A percentile compares a stretch with the other conserved stretches of the same genome.
phyloP scores from a whole-genome alignment of 192 early-diverging fungal genomes.

The Coemansia sp. region DNA sequence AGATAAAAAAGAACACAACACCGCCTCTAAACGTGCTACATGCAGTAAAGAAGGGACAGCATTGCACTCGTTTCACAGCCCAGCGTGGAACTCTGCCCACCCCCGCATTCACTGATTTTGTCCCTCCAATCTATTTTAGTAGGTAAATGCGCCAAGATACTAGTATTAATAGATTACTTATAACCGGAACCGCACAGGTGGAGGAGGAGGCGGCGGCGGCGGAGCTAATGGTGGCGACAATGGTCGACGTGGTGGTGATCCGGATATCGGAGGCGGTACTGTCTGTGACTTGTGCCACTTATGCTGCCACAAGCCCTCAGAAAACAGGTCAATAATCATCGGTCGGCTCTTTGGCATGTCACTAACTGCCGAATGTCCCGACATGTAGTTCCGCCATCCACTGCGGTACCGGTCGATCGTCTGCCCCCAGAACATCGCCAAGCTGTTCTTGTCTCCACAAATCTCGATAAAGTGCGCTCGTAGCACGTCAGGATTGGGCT shows the following conservation, averaged over 20 bases:
- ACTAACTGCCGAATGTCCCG: not conserved
- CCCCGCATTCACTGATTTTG: no score
- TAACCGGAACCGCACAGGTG: not conserved
- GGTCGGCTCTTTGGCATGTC: slow-evolving; percentile 27
- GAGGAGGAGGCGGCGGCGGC: not conserved
- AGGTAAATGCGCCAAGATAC: not conserved
- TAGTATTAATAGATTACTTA: not conserved
- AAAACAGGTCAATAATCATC: slow-evolving; percentile 43
- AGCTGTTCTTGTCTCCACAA: slow-evolving; percentile 58
- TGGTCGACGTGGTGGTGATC: not conserved
- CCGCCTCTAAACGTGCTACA: not conserved
- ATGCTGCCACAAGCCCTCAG: slow-evolving; percentile 40
- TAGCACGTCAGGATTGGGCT: slow-evolving; percentile 60
- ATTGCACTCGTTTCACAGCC: slow-evolving; percentile 2
- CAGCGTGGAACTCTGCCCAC: not conserved
- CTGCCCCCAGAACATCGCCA: slow-evolving; percentile 69
- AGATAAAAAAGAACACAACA: not conserved
- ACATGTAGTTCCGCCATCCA: slow-evolving; percentile 26
- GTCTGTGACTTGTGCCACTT: not conserved
- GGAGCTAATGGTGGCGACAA: not conserved
- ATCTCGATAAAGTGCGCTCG: slow-evolving; percentile 61
- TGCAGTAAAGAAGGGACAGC: not conserved
- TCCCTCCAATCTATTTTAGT: not conserved
- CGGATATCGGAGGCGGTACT: not conserved
- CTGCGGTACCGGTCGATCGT: slow-evolving; percentile 40